These are phyloP conservation scores for Leccinum fibrillosum DNA, from an alignment of 768 basidiomycete species.

Conservation along the genomic window DNA sequence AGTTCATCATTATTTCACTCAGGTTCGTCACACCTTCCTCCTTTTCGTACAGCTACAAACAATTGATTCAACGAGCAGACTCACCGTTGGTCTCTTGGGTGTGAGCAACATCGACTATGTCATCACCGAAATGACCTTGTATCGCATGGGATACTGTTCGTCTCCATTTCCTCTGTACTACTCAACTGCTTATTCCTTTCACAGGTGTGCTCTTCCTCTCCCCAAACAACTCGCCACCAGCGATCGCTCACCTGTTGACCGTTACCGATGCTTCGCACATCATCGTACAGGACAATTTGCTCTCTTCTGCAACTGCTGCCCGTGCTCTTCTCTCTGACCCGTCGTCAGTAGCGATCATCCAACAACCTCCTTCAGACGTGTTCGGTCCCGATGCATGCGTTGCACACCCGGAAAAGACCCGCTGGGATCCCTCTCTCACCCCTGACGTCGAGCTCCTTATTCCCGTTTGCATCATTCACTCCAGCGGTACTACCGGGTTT, in stretches of 20 bases:
- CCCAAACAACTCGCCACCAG: constrained; percentile 44
- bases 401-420: constrained; percentile 18
- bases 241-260: constrained; percentile 43
- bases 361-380: constrained; percentile 18
- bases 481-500: constrained; percentile 41
- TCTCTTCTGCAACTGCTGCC: constrained; percentile 14
- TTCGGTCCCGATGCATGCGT: constrained; percentile 17
- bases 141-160: constrained; percentile 32
- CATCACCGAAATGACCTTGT: constrained; percentile 23
- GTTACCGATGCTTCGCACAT: constrained; percentile 20
- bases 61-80: constrained; percentile 22
- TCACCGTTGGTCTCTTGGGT: constrained; percentile 26
- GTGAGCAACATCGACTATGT: constrained; percentile 29
- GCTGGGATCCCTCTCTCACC: constrained; percentile 18
- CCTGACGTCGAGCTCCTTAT: constrained; percentile 22
- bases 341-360: constrained; percentile 20
- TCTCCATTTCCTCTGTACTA: background rate
- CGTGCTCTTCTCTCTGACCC: constrained; percentile 18
- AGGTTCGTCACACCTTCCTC: constrained; percentile 43
- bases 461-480: constrained; percentile 23
- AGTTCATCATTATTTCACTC: constrained; percentile 97
- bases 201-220: constrained; percentile 36
- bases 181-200: background rate
- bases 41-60: no score
- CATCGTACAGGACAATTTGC: constrained; percentile 17